A percentile compares a stretch with the other conserved stretches of the same genome.
These are phyloP conservation scores for Aechmea fasciata DNA, from an alignment of 176 grass and related monocot genomes.

Conservation along the genomic window DNA sequence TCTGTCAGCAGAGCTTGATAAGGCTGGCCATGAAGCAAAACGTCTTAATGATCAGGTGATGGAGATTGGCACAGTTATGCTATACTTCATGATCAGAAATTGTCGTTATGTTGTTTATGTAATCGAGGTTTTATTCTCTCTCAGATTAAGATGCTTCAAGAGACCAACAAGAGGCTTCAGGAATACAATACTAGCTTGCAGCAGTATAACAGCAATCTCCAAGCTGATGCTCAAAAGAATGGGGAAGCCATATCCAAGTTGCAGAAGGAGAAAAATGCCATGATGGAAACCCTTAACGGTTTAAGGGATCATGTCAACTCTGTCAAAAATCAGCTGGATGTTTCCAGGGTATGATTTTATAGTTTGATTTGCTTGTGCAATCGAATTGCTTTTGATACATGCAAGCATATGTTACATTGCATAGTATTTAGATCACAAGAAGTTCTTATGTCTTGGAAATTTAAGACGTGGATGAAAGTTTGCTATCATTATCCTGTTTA, in stretches of 20 bases:
- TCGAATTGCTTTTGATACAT: too few species aligned
- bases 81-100: neutral
- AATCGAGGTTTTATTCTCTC: neutral
- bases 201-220: slow-evolving; percentile 27
- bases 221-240: slow-evolving; percentile 15
- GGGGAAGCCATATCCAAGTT: slow-evolving; percentile 16
- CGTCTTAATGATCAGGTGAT: slow-evolving; percentile 43
- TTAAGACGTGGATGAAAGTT: too few species aligned
- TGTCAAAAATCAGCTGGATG: slow-evolving; percentile 24
- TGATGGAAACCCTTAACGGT: slow-evolving; percentile 23
- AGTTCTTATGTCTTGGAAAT: too few species aligned
- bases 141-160: slow-evolving; percentile 25
- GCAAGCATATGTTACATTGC: too few species aligned
- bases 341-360: slow-evolving; percentile 16
- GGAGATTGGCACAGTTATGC: neutral
- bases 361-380: neutral
- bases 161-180: slow-evolving; percentile 22
- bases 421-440: too few species aligned
- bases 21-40: slow-evolving; percentile 35
- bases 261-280: slow-evolving; percentile 22
- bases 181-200: slow-evolving; percentile 26
- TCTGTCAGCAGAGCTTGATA: slow-evolving; percentile 39
- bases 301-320: slow-evolving; percentile 13
- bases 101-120: neutral
- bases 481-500: too few species aligned